Evolutionary conservation across 1,284 basidiomycete species (phyloP), one percentile per base, ranked within the genome.

Genomic region (Athelia psychrophila): DNA sequence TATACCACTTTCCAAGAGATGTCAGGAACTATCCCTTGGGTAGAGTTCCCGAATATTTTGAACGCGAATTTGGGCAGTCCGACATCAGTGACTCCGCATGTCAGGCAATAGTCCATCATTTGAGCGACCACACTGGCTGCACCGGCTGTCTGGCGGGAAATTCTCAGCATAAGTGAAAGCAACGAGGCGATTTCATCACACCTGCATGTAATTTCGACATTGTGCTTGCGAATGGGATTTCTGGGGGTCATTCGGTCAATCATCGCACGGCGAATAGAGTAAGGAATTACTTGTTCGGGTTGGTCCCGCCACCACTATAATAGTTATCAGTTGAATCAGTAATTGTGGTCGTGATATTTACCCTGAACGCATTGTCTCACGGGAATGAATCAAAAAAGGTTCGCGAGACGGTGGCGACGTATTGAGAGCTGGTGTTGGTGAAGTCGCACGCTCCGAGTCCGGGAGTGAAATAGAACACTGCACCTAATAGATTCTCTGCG

Each of bases 401-500:
- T 5, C 50, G 48, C 1, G 74, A 71, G 13, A 75, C 71, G 2
- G 73, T 73, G 2, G 70, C 75, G n/a, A 78, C 72, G 30, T 64
- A 52, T 46, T 77, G 71, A 24, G 54, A 44, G 52, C 62, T 64
- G 12, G 62, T 72, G 54, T 74, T 75, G 19, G 63, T 71, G 51
- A 62, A 68, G 2, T 75, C 76, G 55, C 76, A 78, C 1, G 76
- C 75, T 19, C 76, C 76, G 33, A 73, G 60, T 16, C 67, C 73
- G 16, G 72, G 69, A 3, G 51, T 58, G 56, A 71, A 76, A 47
- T 60, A 57, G 61, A 71, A 73, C 35, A 71, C 70, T 42, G n/a
- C 8, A 42, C 6, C n/a, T 16, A 42, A 8, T 22, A 16, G n/a
- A n/a, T n/a, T n/a, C n/a, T n/a, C n/a, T n/a, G n/a, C n/a, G n/a